phyloP scores from a whole-genome alignment of 2,329 filamentous ascomycete species.

The Xylaria sp. region DNA sequence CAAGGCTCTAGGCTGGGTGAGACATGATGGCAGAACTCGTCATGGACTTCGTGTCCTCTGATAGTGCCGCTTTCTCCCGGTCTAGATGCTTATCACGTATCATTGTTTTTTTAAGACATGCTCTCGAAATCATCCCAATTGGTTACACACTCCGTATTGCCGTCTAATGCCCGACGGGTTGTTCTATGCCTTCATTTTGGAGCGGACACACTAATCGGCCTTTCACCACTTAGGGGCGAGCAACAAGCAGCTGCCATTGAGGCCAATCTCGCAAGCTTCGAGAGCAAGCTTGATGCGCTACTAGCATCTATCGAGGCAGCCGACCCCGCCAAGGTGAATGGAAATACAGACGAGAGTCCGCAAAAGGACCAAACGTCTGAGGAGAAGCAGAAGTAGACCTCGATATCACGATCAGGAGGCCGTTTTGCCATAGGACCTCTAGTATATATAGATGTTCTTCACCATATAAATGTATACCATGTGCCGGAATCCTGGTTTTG shows the following conservation, averaged over 20 bases:
- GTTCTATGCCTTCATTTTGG: neutral
- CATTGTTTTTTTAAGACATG: neutral
- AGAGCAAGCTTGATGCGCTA: conserved; percentile 49
- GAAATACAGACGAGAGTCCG: conserved; percentile 3
- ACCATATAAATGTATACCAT: neutral
- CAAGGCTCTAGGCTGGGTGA: conserved; percentile 14
- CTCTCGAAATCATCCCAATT: neutral
- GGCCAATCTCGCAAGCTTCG: conserved; percentile 46
- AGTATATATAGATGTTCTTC: conserved; percentile 3
- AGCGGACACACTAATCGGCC: conserved; percentile 19
- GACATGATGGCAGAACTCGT: neutral
- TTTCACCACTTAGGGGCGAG: conserved; percentile 45
- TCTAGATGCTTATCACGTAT: conserved; percentile 9
- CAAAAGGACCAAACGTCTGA: conserved; percentile 10
- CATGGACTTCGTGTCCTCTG: conserved; percentile 4
- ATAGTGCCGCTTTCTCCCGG: neutral
- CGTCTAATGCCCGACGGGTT: neutral
- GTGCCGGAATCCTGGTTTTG: no score
- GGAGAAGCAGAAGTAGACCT: conserved; percentile 20
- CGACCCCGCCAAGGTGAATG: conserved; percentile 7
- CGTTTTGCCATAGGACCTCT: no score
- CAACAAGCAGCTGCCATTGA: conserved; percentile 49
- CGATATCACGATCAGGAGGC: neutral
- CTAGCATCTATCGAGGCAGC: conserved; percentile 45
- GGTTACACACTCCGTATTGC: conserved; percentile 4